Evolutionary conservation across 2,329 filamentous ascomycete species (phyloP), one percentile per base, ranked within the genome.

Genomic region (Fusarium palustre): DNA sequence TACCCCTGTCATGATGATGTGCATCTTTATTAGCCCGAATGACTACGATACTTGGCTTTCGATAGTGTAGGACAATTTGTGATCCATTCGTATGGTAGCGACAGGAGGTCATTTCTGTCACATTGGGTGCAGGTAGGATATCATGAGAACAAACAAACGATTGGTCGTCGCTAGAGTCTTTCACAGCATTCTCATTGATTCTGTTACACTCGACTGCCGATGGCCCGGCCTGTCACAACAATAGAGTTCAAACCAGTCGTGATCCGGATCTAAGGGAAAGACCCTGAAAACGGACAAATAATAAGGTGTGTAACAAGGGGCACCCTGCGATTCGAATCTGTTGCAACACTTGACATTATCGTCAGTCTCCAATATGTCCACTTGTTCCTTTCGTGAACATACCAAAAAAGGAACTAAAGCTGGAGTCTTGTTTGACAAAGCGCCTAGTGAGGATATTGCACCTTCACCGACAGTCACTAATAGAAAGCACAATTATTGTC

Each of bases 261-360:
- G 33, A 42, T 34, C 53, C 41, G 43, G 41, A 53, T 30, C 38
- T 36, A 39, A 20, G 22, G 12, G 39, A n/a, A 53, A n/a, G 62
- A 64, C 66, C 56, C 54, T 59, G 45, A 67, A 42, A 49, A 52
- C 28, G 39, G 48, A 24, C 7, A 43, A n/a, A 57, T 34, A 36
- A 18, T 12, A 18, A 28, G 31, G 50, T 36, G 38, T 12, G 46
- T 20, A 54, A 12, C 60, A 65, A 42, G 62, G 60, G 7, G n/a
- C 36, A 61, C 48, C 55, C 24, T 55, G 48, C 11, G 24, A 30
- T 18, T 25, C 34, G 34, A 52, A 28, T 25, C 25, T 16, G 48
- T 41, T 30, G 33, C 20, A 50, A 28, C 48, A 52, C 36, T 3
- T 16, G 22, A 28, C 25, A 20, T 15, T 24, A 16, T 24, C 43